Conservation (phyloP, 1,284 basidiomycete genomes). For the Ustilago nuda region DNA sequence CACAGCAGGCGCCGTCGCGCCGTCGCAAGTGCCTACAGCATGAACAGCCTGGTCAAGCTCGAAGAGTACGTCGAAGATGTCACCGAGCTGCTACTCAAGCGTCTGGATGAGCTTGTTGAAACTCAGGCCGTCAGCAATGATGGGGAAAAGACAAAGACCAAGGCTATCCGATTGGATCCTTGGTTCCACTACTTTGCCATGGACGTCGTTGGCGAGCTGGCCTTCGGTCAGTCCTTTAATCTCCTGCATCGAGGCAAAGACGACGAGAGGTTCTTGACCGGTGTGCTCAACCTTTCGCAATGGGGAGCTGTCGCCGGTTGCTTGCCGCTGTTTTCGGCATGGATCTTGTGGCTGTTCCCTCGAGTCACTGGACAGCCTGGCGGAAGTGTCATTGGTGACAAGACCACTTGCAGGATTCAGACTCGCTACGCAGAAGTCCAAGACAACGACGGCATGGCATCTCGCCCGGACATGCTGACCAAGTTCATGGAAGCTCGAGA, state of each 20-base stretch:
- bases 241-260: slow-evolving; percentile 44
- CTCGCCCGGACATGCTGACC: slow-evolving; percentile 54
- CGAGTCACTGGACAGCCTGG: slow-evolving; percentile 51
- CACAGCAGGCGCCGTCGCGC: slow-evolving; percentile 53
- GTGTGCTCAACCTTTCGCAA: slow-evolving; percentile 55
- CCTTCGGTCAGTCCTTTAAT: slow-evolving; percentile 50
- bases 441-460: slow-evolving; percentile 35
- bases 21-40: slow-evolving; percentile 58
- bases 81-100: slow-evolving; percentile 44
- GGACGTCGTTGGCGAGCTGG: slow-evolving; percentile 60
- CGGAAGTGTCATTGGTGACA: slow-evolving; percentile 49
- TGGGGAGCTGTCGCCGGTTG: slow-evolving; percentile 56
- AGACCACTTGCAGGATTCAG: slow-evolving; percentile 47
- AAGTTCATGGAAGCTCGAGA: slow-evolving; percentile 57
- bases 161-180: slow-evolving; percentile 44
- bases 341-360: slow-evolving; percentile 43
- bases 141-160: slow-evolving; percentile 21
- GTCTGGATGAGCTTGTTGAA: slow-evolving; percentile 44
- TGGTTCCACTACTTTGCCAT: slow-evolving; percentile 62
- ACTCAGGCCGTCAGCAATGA: slow-evolving; percentile 13
- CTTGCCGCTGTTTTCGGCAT: slow-evolving; percentile 37
- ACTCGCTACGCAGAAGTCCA: slow-evolving; percentile 46
- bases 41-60: slow-evolving; percentile 56
- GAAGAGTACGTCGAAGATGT: slow-evolving; percentile 58
- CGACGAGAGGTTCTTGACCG: slow-evolving; percentile 46